phyloP scores from a whole-genome alignment of 768 basidiomycete species.

The Macrolepiota fuliginosa region DNA sequence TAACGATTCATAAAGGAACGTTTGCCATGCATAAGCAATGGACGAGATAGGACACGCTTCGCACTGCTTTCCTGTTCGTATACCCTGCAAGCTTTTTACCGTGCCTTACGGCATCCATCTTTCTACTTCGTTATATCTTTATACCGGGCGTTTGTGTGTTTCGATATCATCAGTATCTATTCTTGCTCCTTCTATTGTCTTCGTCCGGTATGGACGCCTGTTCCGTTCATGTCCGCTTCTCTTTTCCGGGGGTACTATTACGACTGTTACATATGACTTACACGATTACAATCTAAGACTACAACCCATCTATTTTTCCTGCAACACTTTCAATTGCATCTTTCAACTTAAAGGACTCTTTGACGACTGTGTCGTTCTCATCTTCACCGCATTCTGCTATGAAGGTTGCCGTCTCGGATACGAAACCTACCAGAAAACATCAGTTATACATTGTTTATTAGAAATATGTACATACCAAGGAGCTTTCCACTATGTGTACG shows the following conservation, averaged over 20 bases:
- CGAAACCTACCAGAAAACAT: constrained; percentile 51
- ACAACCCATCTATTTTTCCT: constrained; percentile 54
- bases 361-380: constrained; percentile 81
- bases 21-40: neutral
- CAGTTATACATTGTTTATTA: constrained; percentile 2
- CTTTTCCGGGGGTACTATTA: neutral
- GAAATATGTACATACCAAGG: constrained; percentile 42
- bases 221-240: neutral
- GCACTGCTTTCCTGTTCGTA: neutral
- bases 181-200: constrained; percentile 7
- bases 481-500: constrained; percentile 70
- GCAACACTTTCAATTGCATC: constrained; percentile 69
- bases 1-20: constrained; percentile 9
- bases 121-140: constrained; percentile 13
- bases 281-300: constrained; percentile 18
- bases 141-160: constrained; percentile 10
- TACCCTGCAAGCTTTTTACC: constrained; percentile 11
- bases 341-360: constrained; percentile 65
- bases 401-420: constrained; percentile 80
- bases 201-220: constrained; percentile 20
- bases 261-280: constrained; percentile 1
- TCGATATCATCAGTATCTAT: constrained; percentile 15
- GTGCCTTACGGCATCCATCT: constrained; percentile 6
- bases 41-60: neutral
- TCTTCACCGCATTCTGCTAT: constrained; percentile 87